phyloP scores from a whole-genome alignment of 164 flowering plant species.

The Paratinospora sagittata region DNA sequence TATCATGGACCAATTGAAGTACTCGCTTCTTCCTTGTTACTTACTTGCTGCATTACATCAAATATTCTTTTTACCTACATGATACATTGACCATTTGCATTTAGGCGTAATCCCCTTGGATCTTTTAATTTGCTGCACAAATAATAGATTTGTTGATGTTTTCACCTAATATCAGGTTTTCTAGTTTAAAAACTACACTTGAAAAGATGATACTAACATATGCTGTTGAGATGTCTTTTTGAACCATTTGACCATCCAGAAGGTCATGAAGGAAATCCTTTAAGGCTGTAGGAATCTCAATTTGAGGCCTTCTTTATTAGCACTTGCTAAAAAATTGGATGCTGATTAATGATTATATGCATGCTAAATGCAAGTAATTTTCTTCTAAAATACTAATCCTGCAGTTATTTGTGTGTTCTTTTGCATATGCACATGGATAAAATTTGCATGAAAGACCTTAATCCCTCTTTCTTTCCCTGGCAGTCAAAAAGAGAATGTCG shows the following conservation, averaged over 20 bases:
- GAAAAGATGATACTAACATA: not conserved
- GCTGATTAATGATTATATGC: not conserved
- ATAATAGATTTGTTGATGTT: not conserved
- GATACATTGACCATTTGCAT: not conserved
- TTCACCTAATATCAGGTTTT: not conserved
- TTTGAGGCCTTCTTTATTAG: not conserved
- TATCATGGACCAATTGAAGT: not conserved
- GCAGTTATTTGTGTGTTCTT: not conserved
- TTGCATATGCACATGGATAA: not conserved
- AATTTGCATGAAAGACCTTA: not conserved
- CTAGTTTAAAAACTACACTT: not conserved
- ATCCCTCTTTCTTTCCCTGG: constrained; percentile 1
- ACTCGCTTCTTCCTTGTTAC: not conserved
- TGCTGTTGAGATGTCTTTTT: not conserved
- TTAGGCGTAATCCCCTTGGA: not conserved
- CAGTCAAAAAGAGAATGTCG: constrained; percentile 79
- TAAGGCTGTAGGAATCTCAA: not conserved
- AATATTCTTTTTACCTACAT: not conserved
- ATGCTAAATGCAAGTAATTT: not conserved
- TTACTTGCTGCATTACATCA: not conserved
- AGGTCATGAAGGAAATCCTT: not conserved
- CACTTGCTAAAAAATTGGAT: not conserved
- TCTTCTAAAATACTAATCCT: not conserved
- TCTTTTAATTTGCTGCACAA: not conserved
- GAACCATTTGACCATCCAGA: not conserved